Evolutionary conservation across 1,139 yeast genomes (phyloP), one percentile per base, ranked within the genome.

Genomic region (Yamadazyma taylorii): DNA sequence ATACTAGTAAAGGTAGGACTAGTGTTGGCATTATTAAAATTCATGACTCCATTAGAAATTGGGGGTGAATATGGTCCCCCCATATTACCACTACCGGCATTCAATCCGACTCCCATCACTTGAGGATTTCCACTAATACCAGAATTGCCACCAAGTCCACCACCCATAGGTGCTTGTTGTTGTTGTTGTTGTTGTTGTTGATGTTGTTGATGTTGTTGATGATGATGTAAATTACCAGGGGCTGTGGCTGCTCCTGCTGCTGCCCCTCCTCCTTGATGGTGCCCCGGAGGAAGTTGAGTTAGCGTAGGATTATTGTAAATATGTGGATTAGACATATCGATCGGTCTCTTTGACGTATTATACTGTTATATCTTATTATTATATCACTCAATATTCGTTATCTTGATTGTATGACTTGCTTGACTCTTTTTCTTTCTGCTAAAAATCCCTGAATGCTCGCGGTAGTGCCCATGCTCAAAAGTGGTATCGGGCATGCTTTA

Each of bases 41-140:
- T 48, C 36, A 40, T 38, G 8, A 41, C 27, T 8, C 45, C 48
- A 28, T 46, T 46, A 10, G 46, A 35, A 14, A 46, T 40, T 11
- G 58, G 61, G 31, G 72, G 73, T 22, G 71, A 65, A 43, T 63
- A 66, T 41, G 63, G 73, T 24, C 16, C 8, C 16, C 17, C 14
- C 8, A n/a, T 5, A 25, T 13, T 4, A 25, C 28, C 28, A 25
- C 28, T n/a, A n/a, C n/a, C n/a, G n/a, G n/a, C n/a, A n/a, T n/a
- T n/a, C n/a, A n/a, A n/a, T n/a, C n/a, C 28, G 10, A 8, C 28
- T n/a, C 28, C 16, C 28, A 25, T 25, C 16, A n/a, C 14, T 11
- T 25, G 28, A 14, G 16, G n/a, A n/a, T n/a, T n/a, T n/a, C n/a
- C n/a, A n/a, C n/a, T n/a, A n/a, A n/a, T n/a, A n/a, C n/a, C n/a